phyloP scores from a whole-genome alignment of 225 moss, liverwort and hornwort species.

The Asterella californica region DNA sequence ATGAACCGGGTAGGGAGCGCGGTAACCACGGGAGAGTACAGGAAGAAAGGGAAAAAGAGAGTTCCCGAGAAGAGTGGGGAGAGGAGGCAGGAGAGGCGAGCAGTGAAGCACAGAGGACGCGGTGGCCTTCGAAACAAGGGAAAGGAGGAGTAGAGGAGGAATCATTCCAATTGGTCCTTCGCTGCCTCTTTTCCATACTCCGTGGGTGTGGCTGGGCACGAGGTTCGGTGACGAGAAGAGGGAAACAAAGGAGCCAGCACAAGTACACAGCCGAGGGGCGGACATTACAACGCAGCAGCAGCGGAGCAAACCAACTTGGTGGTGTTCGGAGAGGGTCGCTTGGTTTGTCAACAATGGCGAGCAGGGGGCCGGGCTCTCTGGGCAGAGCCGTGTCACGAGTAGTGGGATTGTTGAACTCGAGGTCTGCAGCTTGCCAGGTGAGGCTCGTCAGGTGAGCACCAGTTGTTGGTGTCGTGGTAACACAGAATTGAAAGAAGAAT shows the following conservation, averaged over 20 bases:
- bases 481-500: background rate
- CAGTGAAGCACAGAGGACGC: background rate
- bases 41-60: too few species aligned
- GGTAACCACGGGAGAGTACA: too few species aligned
- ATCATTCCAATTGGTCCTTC: background rate
- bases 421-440: slow-evolving; percentile 34
- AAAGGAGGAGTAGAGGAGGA: background rate
- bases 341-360: slow-evolving; percentile 31
- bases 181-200: too few species aligned
- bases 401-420: slow-evolving; percentile 26
- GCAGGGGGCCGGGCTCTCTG: slow-evolving; percentile 39
- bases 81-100: too few species aligned
- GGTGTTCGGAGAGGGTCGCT: background rate
- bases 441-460: slow-evolving; percentile 36
- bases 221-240: background rate
- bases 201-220: background rate
- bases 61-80: too few species aligned
- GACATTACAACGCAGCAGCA: background rate
- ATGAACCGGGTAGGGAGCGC: too few species aligned
- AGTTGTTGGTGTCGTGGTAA: slow-evolving; percentile 2
- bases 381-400: slow-evolving; percentile 35
- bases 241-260: background rate
- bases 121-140: background rate
- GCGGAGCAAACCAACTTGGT: background rate
- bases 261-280: slow-evolving; percentile 5